Evolutionary conservation across 139 green algal genomes (phyloP), one percentile per base, ranked within the genome.

Genomic region (Diplosphaera chodatii): DNA sequence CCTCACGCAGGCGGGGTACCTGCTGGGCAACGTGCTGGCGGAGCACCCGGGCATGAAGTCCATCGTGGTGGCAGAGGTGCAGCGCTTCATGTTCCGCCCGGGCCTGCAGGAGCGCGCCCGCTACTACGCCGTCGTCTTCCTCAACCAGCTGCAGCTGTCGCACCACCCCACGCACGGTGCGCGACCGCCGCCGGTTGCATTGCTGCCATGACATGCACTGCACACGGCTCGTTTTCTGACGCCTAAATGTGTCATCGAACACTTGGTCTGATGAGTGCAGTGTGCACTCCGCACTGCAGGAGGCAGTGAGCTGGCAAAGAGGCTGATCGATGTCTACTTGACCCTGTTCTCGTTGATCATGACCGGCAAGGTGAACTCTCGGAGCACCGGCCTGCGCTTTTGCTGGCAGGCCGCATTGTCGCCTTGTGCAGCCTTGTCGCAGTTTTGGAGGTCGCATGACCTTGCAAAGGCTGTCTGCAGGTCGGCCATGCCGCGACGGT

Each of bases 281-380:
- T n/a, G n/a, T n/a, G n/a, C n/a, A n/a, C n/a, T n/a, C n/a, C n/a
- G n/a, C n/a, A n/a, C 23, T 55, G 67, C 75, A 74, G 80, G 84
- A 59, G 91, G 90, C 22, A 71, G 66, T 13, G 74, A 37, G 18
- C 78, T 98, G 32, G 90, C 93, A 2, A 67, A 80, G 63, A 80
- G 85, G 69, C 86, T 98, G 10, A 82, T 98, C 1, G 85, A 91
- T 70, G 64, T 96, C 20, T 98, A 98, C 85, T 96, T 98, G 76
- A 88, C 82, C 2, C 74, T 97, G 18, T 98, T 98, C 83, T 78
- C 82, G 20, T 71, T 96, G 69, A 78, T 95, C 56, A 75, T 94
- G 68, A 86, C 88, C 68, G 89, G 89, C 16, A 78, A 81, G 59
- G 37, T 48, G 10, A 6, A 10, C 10, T 6, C 37, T 10, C 8